Conservation (phyloP, 805 yeast genomes). For the Saccharomycopsis sp. region DNA sequence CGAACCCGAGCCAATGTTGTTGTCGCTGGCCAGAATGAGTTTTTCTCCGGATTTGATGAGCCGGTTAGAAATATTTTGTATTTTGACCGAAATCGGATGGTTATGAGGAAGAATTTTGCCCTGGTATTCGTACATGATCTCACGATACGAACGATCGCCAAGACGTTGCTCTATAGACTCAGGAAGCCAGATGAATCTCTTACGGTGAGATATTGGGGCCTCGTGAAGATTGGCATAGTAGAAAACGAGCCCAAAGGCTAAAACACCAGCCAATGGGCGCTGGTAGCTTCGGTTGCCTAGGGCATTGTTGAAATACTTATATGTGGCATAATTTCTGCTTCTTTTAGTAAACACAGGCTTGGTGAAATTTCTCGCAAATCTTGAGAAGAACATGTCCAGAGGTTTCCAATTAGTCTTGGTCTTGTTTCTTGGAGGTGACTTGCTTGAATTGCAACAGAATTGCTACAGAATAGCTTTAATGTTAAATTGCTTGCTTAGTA, state of each 20-base stretch:
- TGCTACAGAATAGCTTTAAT: too few relatives aligned
- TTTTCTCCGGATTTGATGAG: constrained; percentile 53
- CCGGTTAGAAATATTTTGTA: constrained; percentile 55
- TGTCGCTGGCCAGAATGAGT: constrained; percentile 29
- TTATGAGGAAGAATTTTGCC: constrained; percentile 49
- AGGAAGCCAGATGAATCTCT: constrained; percentile 66
- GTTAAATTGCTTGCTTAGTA: too few relatives aligned
- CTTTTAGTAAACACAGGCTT: neutral
- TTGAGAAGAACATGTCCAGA: neutral
- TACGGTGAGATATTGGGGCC: constrained; percentile 77
- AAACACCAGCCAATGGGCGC: neutral
- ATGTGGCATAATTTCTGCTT: constrained; percentile 31
- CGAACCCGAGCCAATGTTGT: constrained; percentile 18
- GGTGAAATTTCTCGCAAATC: neutral
- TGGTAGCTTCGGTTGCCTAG: constrained; percentile 1
- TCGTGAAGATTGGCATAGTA: constrained; percentile 43
- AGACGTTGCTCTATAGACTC: constrained; percentile 53
- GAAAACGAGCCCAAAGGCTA: constrained; percentile 5
- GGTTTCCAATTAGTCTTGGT: neutral
- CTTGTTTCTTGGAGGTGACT: neutral
- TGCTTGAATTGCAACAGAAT: too few relatives aligned
- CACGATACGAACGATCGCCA: constrained; percentile 59
- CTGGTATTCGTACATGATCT: constrained; percentile 49
- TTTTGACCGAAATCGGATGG: constrained; percentile 54
- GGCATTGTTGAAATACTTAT: constrained; percentile 31